Evolutionary conservation across 1,139 yeast genomes (phyloP).

Genomic region (Candida sp.): DNA sequence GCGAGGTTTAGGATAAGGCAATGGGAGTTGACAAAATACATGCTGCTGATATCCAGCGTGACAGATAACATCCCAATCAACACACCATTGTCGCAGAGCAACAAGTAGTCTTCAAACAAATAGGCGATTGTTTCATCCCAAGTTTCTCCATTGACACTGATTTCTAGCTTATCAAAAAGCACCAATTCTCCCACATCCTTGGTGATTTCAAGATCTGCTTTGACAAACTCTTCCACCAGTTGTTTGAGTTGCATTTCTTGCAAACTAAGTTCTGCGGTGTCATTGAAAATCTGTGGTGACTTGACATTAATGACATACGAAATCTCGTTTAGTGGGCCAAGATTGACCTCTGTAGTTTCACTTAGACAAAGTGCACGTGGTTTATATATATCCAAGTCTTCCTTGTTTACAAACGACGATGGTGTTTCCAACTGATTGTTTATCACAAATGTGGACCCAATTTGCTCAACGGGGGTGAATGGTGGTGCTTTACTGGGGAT

Average conservation of each 20-base stretch:
- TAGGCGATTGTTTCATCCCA: slow-evolving; percentile 42
- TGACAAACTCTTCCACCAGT: slow-evolving; percentile 15
- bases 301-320: slow-evolving; percentile 27
- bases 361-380: slow-evolving; percentile 23
- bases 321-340: slow-evolving; percentile 18
- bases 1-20: slow-evolving; percentile 40
- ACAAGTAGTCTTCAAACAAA: slow-evolving; percentile 42
- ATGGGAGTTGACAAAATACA: slow-evolving; percentile 26
- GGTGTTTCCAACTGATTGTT: slow-evolving; percentile 8
- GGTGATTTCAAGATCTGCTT: slow-evolving; percentile 15
- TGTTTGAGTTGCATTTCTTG: slow-evolving; percentile 18
- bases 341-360: slow-evolving; percentile 17
- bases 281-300: slow-evolving; percentile 26
- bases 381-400: slow-evolving; percentile 17
- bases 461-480: slow-evolving; percentile 6
- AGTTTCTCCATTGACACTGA: slow-evolving; percentile 37
- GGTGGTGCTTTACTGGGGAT: slow-evolving; percentile 1
- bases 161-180: slow-evolving; percentile 47
- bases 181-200: slow-evolving; percentile 30
- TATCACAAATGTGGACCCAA: neutral
- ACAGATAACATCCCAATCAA: slow-evolving; percentile 36
- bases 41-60: slow-evolving; percentile 32
- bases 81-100: slow-evolving; percentile 33
- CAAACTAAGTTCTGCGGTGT: slow-evolving; percentile 7
- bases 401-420: slow-evolving; percentile 3